phyloP scores from a whole-genome alignment of 768 basidiomycete genomes.

The Coprinopsis marcescibilis region DNA sequence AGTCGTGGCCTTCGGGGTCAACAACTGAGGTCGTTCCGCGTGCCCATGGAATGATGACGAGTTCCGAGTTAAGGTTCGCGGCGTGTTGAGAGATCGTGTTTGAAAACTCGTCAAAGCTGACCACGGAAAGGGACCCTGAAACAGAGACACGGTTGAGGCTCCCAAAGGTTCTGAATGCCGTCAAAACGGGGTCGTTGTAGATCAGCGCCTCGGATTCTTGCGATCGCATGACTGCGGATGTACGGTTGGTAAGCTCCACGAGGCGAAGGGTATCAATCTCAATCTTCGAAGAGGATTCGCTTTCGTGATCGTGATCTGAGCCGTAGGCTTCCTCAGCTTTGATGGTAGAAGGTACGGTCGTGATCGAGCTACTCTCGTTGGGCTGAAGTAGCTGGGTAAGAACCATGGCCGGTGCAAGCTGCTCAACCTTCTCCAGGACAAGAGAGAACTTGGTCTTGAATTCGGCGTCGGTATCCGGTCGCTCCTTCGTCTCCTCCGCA shows the following conservation, averaged over 20 bases:
- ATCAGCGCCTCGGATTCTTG: conserved; percentile 71
- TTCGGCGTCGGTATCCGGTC: conserved; percentile 25
- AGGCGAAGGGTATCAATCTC: conserved; percentile 76
- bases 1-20: conserved; percentile 18
- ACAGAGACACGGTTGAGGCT: conserved; percentile 63
- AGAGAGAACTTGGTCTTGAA: conserved; percentile 60
- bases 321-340: neutral
- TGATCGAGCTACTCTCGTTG: neutral
- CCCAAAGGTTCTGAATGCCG: conserved; percentile 75
- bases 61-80: conserved; percentile 51
- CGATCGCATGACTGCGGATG: conserved; percentile 81
- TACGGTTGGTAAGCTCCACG: conserved; percentile 84
- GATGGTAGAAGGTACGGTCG: neutral
- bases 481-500: conserved; percentile 9
- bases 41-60: conserved; percentile 86
- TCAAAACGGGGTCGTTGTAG: conserved; percentile 64
- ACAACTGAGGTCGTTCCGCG: conserved; percentile 30
- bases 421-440: conserved; percentile 74
- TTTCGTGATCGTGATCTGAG: neutral
- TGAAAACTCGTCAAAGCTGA: conserved; percentile 68
- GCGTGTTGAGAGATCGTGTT: conserved; percentile 59
- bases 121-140: conserved; percentile 67
- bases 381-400: conserved; percentile 69
- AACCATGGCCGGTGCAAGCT: conserved; percentile 78
- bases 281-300: conserved; percentile 17